A percentile compares a stretch with the other conserved stretches of the same genome.
Evolutionary conservation across 1,284 basidiomycete genomes (phyloP).

Genomic region (Retiboletus flavoniger): DNA sequence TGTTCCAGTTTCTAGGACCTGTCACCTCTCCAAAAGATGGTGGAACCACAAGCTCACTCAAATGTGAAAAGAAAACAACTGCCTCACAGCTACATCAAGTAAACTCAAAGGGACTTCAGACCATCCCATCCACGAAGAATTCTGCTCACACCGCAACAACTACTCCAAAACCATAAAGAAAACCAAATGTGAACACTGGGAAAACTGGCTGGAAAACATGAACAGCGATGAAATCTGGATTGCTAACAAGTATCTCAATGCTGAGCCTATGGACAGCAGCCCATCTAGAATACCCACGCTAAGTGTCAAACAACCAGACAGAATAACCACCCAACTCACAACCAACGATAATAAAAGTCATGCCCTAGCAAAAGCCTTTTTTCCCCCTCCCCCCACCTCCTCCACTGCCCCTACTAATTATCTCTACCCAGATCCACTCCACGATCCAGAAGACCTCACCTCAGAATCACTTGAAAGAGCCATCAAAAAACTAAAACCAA

Average conservation of each 20-base stretch:
- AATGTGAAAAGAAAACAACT: slow-evolving; percentile 23
- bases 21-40: slow-evolving; percentile 9
- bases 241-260: background rate
- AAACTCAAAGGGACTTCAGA: background rate
- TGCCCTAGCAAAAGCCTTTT: background rate
- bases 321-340: background rate
- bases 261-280: background rate
- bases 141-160: background rate
- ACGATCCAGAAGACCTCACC: background rate
- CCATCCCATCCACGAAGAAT: background rate
- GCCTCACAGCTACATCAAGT: background rate
- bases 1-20: slow-evolving; percentile 23
- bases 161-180: background rate
- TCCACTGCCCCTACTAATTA: background rate
- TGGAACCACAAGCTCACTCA: slow-evolving; percentile 19
- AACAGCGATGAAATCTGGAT: background rate
- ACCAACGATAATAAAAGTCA: background rate
- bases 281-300: background rate
- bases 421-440: background rate
- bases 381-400: background rate
- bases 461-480: fast-evolving
- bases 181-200: background rate
- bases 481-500: background rate
- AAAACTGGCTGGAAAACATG: background rate
- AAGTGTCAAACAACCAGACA: background rate